Evolutionary conservation across 202 grass and related monocot species (phyloP), one percentile per base, ranked within the genome.

Genomic region (Saccharum hybrid): DNA sequence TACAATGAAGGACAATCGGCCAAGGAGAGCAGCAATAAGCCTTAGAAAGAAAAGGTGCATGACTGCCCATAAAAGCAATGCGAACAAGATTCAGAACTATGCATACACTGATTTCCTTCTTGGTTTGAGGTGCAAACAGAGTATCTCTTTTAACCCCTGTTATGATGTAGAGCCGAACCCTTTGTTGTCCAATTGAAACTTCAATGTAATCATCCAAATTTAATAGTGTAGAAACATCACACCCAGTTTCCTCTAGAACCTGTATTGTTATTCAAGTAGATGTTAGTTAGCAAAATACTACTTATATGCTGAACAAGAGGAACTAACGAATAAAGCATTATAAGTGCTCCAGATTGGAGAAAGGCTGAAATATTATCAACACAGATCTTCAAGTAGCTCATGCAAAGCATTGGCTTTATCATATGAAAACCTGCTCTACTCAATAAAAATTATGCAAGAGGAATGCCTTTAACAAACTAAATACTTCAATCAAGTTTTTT

Each of bases 51-150:
- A 77, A 41, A 57, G 1, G 18, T 54, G 77, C 15, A 12, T 40
- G 1, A 68, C 8, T 68, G n/a, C 16, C 2, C 12, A 72, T 40
- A 61, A 76, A 82, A 73, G 7, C 11, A 0, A 83, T 66, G 16
- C 7, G 15, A 67, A 42, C 77, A 72, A 63, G 61, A 28, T 63
- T 37, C n/a, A 49, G 83, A 72, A 72, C 40, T 82, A 73, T 66
- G 23, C 88, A 59, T 95, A 98, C 96, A 87, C 96, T 98, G 68
- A 98, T 98, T 82, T 98, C 96, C 86, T 98, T 98, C 89, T 98
- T 98, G 46, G 96, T 98, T 85, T 88, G 86, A 87, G 96, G 92
- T 46, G 92, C 92, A 72, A 98, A 98, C 61, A 91, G 62, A 82
- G 92, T 95, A 82, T 95, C 90, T 49, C 85, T 89, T 78, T 90